Conservation (phyloP, 2,329 filamentous ascomycete genomes). For the Aureobasidium sp. region DNA sequence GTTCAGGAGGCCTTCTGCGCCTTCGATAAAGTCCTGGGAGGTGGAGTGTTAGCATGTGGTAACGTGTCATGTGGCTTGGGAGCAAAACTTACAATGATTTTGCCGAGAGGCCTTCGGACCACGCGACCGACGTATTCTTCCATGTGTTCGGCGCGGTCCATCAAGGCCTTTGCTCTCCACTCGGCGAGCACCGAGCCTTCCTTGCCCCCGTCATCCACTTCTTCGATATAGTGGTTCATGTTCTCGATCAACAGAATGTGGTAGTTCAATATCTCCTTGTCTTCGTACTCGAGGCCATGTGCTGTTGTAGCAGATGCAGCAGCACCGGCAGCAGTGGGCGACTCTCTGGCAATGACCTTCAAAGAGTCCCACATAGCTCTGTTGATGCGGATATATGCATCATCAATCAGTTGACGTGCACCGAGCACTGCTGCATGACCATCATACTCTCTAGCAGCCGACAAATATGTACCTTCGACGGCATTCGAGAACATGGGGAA, state of each 20-base stretch:
- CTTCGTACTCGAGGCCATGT: conserved; percentile 58
- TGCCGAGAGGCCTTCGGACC: conserved; percentile 79
- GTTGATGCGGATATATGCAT: conserved; percentile 80
- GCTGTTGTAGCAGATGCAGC: conserved; percentile 32
- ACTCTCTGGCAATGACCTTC: conserved; percentile 80
- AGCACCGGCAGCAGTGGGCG: conserved; percentile 47
- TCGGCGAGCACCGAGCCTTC: conserved; percentile 68
- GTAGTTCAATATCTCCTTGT: conserved; percentile 95
- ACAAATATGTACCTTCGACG: conserved; percentile 71
- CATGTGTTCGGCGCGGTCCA: conserved; percentile 81
- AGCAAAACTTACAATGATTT: conserved; percentile 58
- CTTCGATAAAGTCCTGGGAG: conserved; percentile 70
- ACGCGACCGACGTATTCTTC: conserved; percentile 77
- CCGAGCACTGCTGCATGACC: conserved; percentile 46
- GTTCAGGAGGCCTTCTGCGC: conserved; percentile 64
- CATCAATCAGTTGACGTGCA: conserved; percentile 70
- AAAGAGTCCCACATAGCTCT: conserved; percentile 96
- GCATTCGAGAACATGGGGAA: conserved; percentile 80
- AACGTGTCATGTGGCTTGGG: no score
- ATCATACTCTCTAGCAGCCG: conserved; percentile 32
- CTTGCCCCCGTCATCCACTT: conserved; percentile 59
- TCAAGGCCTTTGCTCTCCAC: conserved; percentile 69
- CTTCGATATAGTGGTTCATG: conserved; percentile 95
- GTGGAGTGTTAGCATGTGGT: neutral
- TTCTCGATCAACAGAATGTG: conserved; percentile 97